These are phyloP conservation scores for Penicillium verrucosum DNA, from an alignment of 2,329 filamentous ascomycete genomes.

Conservation along the genomic window DNA sequence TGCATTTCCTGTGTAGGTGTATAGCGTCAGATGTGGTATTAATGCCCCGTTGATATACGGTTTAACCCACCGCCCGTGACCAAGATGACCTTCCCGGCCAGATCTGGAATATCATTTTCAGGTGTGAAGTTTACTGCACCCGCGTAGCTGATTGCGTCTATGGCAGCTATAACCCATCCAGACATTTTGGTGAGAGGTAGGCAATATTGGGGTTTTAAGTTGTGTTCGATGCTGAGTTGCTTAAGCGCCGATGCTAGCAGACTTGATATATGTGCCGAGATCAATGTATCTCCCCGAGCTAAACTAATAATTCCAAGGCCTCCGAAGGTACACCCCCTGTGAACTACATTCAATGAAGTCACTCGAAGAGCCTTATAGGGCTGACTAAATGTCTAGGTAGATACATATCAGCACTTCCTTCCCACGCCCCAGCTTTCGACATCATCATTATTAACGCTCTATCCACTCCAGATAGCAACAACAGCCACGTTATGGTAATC, in stretches of 20 bases:
- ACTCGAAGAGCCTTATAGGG: neutral
- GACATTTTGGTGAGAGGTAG: slow-evolving; percentile 9
- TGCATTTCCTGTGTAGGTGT: slow-evolving; percentile 35
- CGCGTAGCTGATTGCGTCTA: slow-evolving; percentile 18
- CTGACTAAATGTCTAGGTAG: neutral
- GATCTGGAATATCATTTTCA: slow-evolving; percentile 33
- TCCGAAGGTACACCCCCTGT: neutral
- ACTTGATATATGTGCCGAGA: neutral
- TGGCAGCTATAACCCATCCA: slow-evolving; percentile 12
- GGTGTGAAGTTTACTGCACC: slow-evolving; percentile 29
- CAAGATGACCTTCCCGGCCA: slow-evolving; percentile 34
- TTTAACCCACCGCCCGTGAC: slow-evolving; percentile 35
- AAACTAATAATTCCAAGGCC: neutral
- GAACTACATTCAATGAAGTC: neutral
- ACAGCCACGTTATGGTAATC: no score
- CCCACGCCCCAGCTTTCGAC: no score
- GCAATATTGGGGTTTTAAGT: neutral
- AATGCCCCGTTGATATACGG: slow-evolving; percentile 27
- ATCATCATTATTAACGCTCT: no score
- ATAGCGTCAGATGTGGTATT: neutral
- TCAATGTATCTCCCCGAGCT: neutral
- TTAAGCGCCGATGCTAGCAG: neutral
- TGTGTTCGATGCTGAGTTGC: neutral
- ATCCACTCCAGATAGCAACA: no score
- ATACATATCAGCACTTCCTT: no score